Evolutionary conservation across 345 rosid genomes (phyloP).

Genomic region (Bruguiera parviflora): DNA sequence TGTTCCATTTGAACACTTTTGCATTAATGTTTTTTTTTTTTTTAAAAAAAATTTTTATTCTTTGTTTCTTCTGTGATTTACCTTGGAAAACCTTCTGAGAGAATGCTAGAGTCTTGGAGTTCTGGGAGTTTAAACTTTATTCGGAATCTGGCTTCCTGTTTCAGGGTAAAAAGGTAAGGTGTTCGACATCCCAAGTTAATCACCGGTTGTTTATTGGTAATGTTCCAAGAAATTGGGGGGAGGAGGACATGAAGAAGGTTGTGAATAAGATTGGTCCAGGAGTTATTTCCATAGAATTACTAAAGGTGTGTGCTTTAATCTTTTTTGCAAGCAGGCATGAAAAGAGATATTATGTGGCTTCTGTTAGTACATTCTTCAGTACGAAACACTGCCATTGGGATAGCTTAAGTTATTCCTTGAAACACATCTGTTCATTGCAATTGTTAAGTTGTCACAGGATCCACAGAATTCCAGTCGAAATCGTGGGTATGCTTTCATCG

Average conservation of each 20-base stretch:
- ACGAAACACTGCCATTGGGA: not conserved
- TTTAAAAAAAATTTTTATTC: not conserved
- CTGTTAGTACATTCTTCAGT: not conserved
- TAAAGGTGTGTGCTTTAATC: constrained; percentile 22
- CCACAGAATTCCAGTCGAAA: constrained; percentile 28
- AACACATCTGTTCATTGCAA: not conserved
- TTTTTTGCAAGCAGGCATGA: not conserved
- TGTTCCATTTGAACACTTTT: not conserved
- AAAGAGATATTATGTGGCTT: too few species aligned
- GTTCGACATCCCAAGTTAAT: constrained; percentile 26
- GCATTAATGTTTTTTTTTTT: not conserved
- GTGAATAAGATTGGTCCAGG: constrained; percentile 27
- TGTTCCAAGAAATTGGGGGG: constrained; percentile 30
- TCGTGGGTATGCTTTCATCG: constrained; percentile 32
- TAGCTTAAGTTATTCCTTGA: not conserved
- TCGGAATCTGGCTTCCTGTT: constrained; percentile 3
- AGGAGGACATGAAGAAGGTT: constrained; percentile 28
- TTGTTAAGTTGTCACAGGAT: constrained; percentile 18
- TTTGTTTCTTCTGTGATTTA: not conserved
- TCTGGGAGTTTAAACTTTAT: constrained; percentile 6
- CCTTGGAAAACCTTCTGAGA: not conserved
- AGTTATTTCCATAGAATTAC: constrained; percentile 25
- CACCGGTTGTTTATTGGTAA: constrained; percentile 31
- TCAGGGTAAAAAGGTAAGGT: constrained; percentile 24
- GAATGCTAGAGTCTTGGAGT: constrained; percentile 4